Evolutionary conservation across 2,329 filamentous ascomycete species (phyloP).

Genomic region (Monilinia aucupariae): DNA sequence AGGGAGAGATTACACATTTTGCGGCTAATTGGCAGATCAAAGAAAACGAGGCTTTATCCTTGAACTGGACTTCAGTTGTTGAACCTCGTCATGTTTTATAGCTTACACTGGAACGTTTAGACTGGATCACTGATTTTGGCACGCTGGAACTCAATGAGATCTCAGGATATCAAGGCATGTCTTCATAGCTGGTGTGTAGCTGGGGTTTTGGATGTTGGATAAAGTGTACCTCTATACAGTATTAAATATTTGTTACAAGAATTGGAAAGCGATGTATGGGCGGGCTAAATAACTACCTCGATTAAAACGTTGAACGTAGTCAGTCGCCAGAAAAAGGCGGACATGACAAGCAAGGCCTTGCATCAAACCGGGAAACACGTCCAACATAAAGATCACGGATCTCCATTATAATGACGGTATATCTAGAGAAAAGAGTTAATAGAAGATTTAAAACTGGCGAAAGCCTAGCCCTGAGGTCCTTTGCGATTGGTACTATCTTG

Average conservation of each 20-base stretch:
- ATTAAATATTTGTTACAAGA: not conserved
- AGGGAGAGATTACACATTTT: too few species aligned
- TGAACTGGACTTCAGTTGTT: too few species aligned
- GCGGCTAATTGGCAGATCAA: too few species aligned
- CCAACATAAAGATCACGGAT: not conserved
- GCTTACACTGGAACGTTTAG: not conserved
- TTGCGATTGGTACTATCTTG: constrained; percentile 51
- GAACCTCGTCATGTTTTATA: not conserved
- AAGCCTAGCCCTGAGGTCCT: constrained; percentile 39
- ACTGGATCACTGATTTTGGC: not conserved
- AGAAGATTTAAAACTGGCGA: not conserved
- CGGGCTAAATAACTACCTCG: not conserved
- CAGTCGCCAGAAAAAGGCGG: too few species aligned
- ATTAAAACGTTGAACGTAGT: too few species aligned
- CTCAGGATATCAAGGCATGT: not conserved
- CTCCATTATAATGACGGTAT: not conserved
- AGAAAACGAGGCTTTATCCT: too few species aligned
- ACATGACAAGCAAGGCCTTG: not conserved
- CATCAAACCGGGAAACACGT: too few species aligned
- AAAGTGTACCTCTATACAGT: not conserved
- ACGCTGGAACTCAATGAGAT: not conserved
- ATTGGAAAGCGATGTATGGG: not conserved
- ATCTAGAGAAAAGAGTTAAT: not conserved
- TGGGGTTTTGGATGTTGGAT: not conserved
- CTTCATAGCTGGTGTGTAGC: not conserved